A percentile compares a stretch with the other conserved stretches of the same genome.
Evolutionary conservation across 1,139 yeast species (phyloP).

Genomic region (Arxiozyma heterogenica): DNA sequence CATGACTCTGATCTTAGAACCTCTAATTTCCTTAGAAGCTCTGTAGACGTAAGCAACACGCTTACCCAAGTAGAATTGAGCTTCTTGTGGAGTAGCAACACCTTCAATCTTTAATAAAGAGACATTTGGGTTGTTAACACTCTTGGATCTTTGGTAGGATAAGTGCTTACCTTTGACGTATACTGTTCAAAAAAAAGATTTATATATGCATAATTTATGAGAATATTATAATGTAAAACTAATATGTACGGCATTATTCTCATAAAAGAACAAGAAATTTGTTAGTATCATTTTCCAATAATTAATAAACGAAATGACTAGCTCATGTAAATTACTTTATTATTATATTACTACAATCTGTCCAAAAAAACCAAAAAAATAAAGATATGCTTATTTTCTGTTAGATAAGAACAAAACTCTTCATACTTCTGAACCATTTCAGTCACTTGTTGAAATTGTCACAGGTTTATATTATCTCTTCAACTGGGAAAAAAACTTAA

Average conservation of each 20-base stretch:
- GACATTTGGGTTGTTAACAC: conserved; percentile 95
- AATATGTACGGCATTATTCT: not conserved
- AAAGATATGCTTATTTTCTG: no score
- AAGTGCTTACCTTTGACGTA: conserved; percentile 99
- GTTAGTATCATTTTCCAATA: not conserved
- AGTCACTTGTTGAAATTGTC: not conserved
- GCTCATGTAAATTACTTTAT: not conserved
- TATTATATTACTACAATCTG: not conserved
- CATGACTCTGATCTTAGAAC: conserved; percentile 98
- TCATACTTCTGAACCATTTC: not conserved
- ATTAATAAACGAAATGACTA: not conserved
- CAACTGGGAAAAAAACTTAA: no score
- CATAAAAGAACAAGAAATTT: no score
- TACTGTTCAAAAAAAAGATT: conserved; percentile 42
- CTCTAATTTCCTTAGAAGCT: conserved; percentile 96
- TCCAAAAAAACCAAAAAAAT: no score
- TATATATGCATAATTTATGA: not conserved
- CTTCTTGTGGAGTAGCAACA: conserved; percentile 83
- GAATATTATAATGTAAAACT: conserved; percentile 5
- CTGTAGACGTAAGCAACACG: conserved; percentile 99
- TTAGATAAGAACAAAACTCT: no score
- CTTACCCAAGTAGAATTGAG: conserved; percentile 99
- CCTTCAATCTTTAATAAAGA: conserved; percentile 96
- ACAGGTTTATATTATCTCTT: no score
- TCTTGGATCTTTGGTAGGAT: conserved; percentile 99